These are phyloP conservation scores for Sarcodon sp. DNA, from an alignment of 768 basidiomycete species.

Conservation along the genomic window DNA sequence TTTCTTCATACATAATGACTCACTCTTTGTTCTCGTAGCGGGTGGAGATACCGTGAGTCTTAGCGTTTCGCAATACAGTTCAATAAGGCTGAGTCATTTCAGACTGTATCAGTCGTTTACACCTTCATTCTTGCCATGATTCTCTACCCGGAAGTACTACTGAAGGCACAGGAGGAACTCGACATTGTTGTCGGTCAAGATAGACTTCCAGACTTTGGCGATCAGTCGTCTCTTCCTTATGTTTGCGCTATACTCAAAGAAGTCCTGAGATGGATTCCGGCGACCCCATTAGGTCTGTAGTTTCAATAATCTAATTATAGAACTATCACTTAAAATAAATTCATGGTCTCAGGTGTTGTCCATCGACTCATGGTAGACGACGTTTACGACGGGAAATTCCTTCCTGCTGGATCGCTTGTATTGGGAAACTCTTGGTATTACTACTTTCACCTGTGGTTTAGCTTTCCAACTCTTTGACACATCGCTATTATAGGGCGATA, in stretches of 20 bases:
- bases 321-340: not conserved
- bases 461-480: not conserved
- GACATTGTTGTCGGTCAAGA: slow-evolving; percentile 13
- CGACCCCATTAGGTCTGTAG: slow-evolving; percentile 12
- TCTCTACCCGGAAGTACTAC: slow-evolving; percentile 15
- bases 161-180: slow-evolving; percentile 16
- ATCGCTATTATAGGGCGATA: slow-evolving; percentile 10
- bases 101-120: slow-evolving; percentile 15
- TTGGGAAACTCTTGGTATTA: slow-evolving; percentile 9
- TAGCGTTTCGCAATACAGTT: not conserved
- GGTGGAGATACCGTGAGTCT: not conserved
- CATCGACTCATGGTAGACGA: slow-evolving; percentile 15
- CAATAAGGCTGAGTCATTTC: not conserved
- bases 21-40: not conserved
- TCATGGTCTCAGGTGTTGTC: slow-evolving; percentile 1
- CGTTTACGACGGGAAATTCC: slow-evolving; percentile 6
- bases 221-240: slow-evolving; percentile 15
- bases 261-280: slow-evolving; percentile 13
- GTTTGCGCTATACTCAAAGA: slow-evolving; percentile 17
- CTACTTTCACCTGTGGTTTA: not conserved
- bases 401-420: slow-evolving; percentile 9
- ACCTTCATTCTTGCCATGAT: slow-evolving; percentile 23
- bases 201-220: slow-evolving; percentile 15
- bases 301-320: not conserved
- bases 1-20: slow-evolving; percentile 27